A percentile compares a stretch with the other conserved stretches of the same genome.
phyloP scores from a whole-genome alignment of 2,329 filamentous ascomycete genomes.

The Grosmannia clavigera region DNA sequence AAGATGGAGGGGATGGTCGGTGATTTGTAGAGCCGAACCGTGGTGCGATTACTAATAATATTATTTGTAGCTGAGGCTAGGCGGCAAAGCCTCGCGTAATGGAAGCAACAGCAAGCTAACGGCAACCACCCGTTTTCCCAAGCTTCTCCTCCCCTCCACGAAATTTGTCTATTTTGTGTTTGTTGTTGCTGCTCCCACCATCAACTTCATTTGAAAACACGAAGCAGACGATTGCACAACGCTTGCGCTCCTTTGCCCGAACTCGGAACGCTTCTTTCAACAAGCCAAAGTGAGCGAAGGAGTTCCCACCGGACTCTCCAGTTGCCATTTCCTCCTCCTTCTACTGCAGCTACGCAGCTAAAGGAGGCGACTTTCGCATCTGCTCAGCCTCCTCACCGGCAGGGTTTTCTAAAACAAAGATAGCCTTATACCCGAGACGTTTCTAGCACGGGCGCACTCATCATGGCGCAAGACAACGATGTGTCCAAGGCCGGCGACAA shows the following conservation, averaged over 20 bases:
- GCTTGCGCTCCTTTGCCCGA: neutral
- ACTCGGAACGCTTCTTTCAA: neutral
- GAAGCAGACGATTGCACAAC: neutral
- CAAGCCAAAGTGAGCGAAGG: neutral
- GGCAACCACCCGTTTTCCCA: conserved; percentile 9
- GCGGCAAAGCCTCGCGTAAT: conserved; percentile 26
- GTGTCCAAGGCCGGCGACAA: conserved; percentile 70
- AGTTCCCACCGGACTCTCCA: neutral
- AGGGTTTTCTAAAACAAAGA: neutral
- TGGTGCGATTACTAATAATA: conserved; percentile 1
- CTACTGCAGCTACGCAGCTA: neutral
- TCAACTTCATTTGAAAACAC: neutral
- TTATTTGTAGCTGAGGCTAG: conserved; percentile 13
- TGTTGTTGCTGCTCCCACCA: conserved; percentile 1
- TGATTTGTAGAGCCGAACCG: conserved; percentile 3
- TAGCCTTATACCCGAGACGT: neutral
- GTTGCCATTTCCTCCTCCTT: neutral
- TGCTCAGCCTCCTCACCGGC: neutral
- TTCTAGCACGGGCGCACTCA: conserved; percentile 5
- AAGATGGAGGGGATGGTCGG: conserved; percentile 3
- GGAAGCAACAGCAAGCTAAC: conserved; percentile 12
- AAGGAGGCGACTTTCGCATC: neutral
- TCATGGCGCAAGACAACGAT: conserved; percentile 90
- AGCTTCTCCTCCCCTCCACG: conserved; percentile 8
- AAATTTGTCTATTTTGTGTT: neutral